Evolutionary conservation across 176 grass and related monocot genomes (phyloP).

Genomic region (Pharus latifolius): DNA sequence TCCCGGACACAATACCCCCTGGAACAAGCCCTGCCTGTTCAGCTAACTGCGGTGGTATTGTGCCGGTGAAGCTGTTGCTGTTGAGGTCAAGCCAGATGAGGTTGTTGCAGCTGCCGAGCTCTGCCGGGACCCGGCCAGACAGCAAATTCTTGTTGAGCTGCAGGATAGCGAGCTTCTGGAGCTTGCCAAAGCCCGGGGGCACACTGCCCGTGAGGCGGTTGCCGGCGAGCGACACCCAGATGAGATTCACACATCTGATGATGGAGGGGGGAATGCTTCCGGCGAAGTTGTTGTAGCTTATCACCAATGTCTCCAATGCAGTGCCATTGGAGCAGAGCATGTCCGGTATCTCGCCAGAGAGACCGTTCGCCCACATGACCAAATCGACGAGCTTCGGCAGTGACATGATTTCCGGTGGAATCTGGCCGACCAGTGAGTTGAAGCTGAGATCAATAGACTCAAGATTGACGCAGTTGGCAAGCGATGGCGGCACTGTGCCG

Average conservation of each 20-base stretch:
- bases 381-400: conserved; percentile 65
- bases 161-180: conserved; percentile 83
- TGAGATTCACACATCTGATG: conserved; percentile 50
- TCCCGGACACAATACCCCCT: conserved; percentile 69
- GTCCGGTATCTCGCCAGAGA: conserved; percentile 69
- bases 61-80: conserved; percentile 63
- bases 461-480: conserved; percentile 58
- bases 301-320: conserved; percentile 59
- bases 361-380: conserved; percentile 80
- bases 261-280: conserved; percentile 61
- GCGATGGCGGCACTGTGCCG: conserved; percentile 39
- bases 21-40: conserved; percentile 63
- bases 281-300: conserved; percentile 74
- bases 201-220: conserved; percentile 56
- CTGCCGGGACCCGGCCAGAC: conserved; percentile 44
- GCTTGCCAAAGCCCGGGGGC: conserved; percentile 36
- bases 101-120: conserved; percentile 66
- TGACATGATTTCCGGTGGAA: conserved; percentile 33
- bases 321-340: conserved; percentile 44
- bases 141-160: conserved; percentile 72
- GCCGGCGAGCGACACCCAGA: conserved; percentile 80
- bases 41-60: conserved; percentile 41
- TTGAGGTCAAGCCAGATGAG: conserved; percentile 97
- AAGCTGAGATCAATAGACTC: conserved; percentile 87
- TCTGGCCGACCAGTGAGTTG: conserved; percentile 50